Percentiles rank a stretch among this genome's conserved stretches.
Evolutionary conservation across 345 rosid species (phyloP).

Genomic region (Lepidium didymum): DNA sequence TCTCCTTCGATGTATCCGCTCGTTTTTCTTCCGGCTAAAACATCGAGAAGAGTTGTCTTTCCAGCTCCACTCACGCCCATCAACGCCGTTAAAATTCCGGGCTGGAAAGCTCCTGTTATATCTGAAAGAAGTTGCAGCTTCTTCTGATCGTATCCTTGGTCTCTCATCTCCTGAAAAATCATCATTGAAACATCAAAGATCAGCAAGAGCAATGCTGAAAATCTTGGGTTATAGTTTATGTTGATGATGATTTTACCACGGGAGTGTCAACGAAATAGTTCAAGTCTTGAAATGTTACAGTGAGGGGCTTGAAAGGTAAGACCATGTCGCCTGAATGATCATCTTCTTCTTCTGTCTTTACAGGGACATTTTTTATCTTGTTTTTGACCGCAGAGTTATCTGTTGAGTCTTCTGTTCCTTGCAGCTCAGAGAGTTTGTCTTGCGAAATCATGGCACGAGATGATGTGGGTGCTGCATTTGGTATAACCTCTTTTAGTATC

Average conservation of each 20-base stretch:
- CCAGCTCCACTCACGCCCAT: slow-evolving; percentile 90
- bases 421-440: slow-evolving; percentile 45
- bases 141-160: slow-evolving; percentile 48
- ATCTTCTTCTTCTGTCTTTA: neutral
- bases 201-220: neutral
- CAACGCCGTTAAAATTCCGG: slow-evolving; percentile 66
- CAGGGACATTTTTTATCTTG: slow-evolving; percentile 6
- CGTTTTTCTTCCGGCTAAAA: slow-evolving; percentile 54
- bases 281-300: slow-evolving; percentile 60
- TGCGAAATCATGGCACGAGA: slow-evolving; percentile 61
- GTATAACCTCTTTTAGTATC: neutral
- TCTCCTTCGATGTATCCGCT: slow-evolving; percentile 65
- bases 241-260: slow-evolving; percentile 37
- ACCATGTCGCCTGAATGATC: slow-evolving; percentile 38
- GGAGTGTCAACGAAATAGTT: slow-evolving; percentile 82
- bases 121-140: slow-evolving; percentile 55
- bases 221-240: neutral
- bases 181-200: neutral
- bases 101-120: slow-evolving; percentile 75
- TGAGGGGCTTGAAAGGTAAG: slow-evolving; percentile 71
- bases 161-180: slow-evolving; percentile 58
- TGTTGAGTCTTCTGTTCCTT: slow-evolving; percentile 33
- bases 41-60: slow-evolving; percentile 83
- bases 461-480: slow-evolving; percentile 56
- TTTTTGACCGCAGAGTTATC: neutral